Percentiles rank a stretch among this genome's conserved stretches.
phyloP scores from a whole-genome alignment of 73 alveolate species.

The Paramecium tetraurelia region DNA sequence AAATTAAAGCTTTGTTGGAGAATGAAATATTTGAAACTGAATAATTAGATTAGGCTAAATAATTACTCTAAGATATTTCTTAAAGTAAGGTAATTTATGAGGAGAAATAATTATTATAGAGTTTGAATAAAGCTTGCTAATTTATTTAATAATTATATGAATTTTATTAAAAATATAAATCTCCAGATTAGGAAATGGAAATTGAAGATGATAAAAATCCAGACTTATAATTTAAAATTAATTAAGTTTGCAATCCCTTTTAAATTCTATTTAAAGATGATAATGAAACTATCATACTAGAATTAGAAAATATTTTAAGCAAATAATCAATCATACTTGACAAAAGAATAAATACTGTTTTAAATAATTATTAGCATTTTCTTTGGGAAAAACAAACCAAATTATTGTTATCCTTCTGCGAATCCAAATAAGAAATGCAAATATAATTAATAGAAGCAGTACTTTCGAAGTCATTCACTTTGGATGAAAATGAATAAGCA shows the following conservation, averaged over 20 bases:
- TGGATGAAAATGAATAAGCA: neutral
- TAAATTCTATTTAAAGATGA: constrained; percentile 17
- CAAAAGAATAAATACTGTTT: neutral
- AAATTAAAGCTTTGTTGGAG: neutral
- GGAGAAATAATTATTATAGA: neutral
- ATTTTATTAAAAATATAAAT: neutral
- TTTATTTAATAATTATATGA: neutral
- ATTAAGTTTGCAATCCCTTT: neutral
- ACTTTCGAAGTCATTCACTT: neutral
- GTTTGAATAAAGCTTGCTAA: neutral
- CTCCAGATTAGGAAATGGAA: constrained; percentile 51
- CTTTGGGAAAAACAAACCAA: neutral
- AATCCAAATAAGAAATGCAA: neutral
- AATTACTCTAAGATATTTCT: neutral
- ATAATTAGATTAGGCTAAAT: constrained; percentile 31
- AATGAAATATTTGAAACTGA: neutral
- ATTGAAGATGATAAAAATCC: constrained; percentile 31
- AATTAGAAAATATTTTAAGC: neutral
- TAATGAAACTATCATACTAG: neutral
- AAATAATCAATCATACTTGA: neutral
- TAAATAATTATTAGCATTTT: neutral
- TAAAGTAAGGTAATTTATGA: neutral
- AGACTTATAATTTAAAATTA: constrained; percentile 20
- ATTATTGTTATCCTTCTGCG: neutral
- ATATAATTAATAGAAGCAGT: neutral